phyloP scores from a whole-genome alignment of 441 rosid species.

The Adansonia madagascariensis region DNA sequence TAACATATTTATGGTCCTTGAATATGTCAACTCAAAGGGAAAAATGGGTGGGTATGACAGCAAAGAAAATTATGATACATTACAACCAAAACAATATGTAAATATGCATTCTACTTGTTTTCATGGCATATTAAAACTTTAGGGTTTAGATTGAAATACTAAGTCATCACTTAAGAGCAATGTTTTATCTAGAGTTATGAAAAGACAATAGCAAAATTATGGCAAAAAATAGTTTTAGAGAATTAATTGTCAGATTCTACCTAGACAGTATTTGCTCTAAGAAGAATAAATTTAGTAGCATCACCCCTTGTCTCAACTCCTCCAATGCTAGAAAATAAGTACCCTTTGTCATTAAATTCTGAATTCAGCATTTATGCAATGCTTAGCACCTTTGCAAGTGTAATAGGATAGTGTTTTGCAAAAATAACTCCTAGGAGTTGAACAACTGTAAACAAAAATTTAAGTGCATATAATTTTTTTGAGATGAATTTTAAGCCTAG shows the following conservation, averaged over 20 bases:
- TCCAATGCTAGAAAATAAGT: conserved; percentile 91
- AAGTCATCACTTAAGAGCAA: neutral
- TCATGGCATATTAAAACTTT: neutral
- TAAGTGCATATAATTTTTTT: conserved; percentile 13
- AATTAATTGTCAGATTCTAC: conserved; percentile 38
- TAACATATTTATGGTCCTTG: neutral
- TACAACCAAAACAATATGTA: neutral
- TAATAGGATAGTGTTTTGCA: conserved; percentile 90
- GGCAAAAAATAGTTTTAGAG: neutral
- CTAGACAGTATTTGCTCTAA: conserved; percentile 94
- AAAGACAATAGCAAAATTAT: neutral
- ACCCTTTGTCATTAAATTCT: conserved; percentile 57
- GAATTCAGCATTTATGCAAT: conserved; percentile 89
- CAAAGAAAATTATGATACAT: neutral
- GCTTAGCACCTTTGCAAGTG: conserved; percentile 84
- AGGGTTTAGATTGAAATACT: neutral
- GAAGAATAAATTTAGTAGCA: conserved; percentile 88
- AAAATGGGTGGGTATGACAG: neutral
- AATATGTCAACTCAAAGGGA: neutral
- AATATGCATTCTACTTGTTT: neutral
- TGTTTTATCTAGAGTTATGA: conserved; percentile 5
- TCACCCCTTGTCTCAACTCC: conserved; percentile 93
- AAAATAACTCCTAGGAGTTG: conserved; percentile 98
- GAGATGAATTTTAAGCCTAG: conserved; percentile 10
- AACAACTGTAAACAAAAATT: conserved; percentile 60